Base-by-base conservation (phyloP, 202 grass and related monocot species). In the Carex arenaria region DNA sequence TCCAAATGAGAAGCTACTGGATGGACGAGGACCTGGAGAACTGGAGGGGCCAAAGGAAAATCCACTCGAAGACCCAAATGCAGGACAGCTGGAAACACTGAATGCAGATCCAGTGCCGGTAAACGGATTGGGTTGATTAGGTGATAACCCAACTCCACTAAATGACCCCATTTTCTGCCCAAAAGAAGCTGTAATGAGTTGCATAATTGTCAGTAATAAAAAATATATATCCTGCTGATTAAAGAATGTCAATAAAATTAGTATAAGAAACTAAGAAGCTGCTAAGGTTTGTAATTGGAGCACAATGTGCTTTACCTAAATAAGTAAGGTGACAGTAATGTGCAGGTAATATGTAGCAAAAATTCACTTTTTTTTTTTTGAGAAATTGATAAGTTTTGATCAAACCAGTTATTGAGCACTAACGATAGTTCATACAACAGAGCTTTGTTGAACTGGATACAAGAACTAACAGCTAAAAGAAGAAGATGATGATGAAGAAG, bases 121-220 rank as follows among this genome's bases (percentile, higher is more conserved):
- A 87, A 98, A 98, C 17, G 89, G 86, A 84, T 71, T 95, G 51
- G 92, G 72, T 78, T 93, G 95, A 60, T 83, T 91, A 85, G 88
- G 71, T 81, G 92, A 92, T 79, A 93, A 93, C 65, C 90, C 95
- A 85, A 98, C 93, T 38, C 51, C 87, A 17, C 90, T 88, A 85
- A 94, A 94, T 73, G 80, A n/a, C 14, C 78, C 82, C 80, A 91
- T 84, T 85, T 90, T 98, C 60, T 98, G 92, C 82, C 90, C 95
- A 42, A 94, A 86, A 84, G 92, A 94, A 83, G 90, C 95, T 98
- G 73, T 30, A 93, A 86, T 28, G 69, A 75, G 22, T 65, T 81
- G 60, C 53, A 55, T 30, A 61, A 34, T 7, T 18, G 26, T 77
- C 56, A 78, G 14, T 22, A 83, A 55, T n/a, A 8, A 83, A 49